A percentile compares a stretch with the other conserved stretches of the same genome.
Evolutionary conservation across 768 basidiomycete species (phyloP).

Genomic region (Suillus spraguei): DNA sequence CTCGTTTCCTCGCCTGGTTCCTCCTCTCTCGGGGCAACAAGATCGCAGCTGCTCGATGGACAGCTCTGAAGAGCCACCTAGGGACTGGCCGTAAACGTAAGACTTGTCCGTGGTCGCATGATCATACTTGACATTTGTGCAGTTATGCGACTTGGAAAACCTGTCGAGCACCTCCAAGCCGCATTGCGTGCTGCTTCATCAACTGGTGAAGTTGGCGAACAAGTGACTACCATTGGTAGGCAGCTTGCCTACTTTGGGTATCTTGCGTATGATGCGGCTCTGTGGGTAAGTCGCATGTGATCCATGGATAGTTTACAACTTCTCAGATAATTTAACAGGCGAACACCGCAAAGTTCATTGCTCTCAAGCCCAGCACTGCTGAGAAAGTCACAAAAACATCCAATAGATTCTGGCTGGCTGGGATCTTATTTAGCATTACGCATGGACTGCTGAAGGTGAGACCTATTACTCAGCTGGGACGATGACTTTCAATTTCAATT

Average conservation of each 20-base stretch:
- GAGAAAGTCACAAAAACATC: constrained; percentile 63
- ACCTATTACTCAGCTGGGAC: not conserved
- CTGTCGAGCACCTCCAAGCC: constrained; percentile 90
- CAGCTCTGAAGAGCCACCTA: constrained; percentile 83
- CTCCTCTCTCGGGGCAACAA: constrained; percentile 70
- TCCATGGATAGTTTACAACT: not conserved
- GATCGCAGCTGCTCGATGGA: constrained; percentile 73
- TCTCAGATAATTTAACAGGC: constrained; percentile 43
- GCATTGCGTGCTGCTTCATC: constrained; percentile 72
- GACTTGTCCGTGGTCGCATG: constrained; percentile 11
- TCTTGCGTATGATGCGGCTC: constrained; percentile 76
- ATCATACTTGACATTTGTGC: constrained; percentile 12
- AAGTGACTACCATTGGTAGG: constrained; percentile 75
- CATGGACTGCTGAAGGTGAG: constrained; percentile 70
- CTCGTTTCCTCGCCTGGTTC: constrained; percentile 88
- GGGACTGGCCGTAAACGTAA: constrained; percentile 84
- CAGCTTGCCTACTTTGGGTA: constrained; percentile 92
- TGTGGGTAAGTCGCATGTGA: constrained; percentile 66
- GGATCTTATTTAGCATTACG: constrained; percentile 78
- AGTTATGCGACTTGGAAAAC: constrained; percentile 95
- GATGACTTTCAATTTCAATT: not conserved
- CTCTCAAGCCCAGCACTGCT: constrained; percentile 59
- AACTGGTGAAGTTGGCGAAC: constrained; percentile 62
- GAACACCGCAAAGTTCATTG: constrained; percentile 66
- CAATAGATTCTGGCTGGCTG: constrained; percentile 87